A percentile compares a stretch with the other conserved stretches of the same genome.
Evolutionary conservation across 2,329 filamentous ascomycete genomes (phyloP).

Genomic region (Cryphonectria carpinicola): DNA sequence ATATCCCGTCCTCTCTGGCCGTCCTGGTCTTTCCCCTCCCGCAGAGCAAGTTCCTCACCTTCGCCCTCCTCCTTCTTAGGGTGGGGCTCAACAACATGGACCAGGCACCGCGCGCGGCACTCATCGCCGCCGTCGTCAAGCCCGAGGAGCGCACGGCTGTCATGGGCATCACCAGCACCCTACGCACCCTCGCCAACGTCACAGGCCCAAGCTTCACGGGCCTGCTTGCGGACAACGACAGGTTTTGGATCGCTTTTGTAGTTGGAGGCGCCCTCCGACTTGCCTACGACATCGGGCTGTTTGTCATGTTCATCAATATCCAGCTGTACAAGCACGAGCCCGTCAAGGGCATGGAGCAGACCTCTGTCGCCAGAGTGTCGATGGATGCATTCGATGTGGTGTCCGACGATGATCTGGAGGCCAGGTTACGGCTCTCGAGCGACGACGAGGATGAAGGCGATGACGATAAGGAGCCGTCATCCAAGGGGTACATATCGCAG

Average conservation of each 20-base stretch:
- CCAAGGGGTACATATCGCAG: neutral
- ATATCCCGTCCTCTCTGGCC: constrained; percentile 64
- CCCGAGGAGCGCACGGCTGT: constrained; percentile 69
- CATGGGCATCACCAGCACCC: constrained; percentile 68
- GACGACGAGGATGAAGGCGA: constrained; percentile 16
- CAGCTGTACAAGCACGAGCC: constrained; percentile 52
- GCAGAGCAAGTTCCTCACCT: constrained; percentile 52
- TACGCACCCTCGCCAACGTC: constrained; percentile 63
- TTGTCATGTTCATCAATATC: constrained; percentile 62
- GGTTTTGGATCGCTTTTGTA: constrained; percentile 67
- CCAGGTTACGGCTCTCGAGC: constrained; percentile 24
- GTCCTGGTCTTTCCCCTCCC: constrained; percentile 64
- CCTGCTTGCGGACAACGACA: constrained; percentile 52
- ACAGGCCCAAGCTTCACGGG: constrained; percentile 60
- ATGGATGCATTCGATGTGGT: constrained; percentile 22
- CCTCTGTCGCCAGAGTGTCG: constrained; percentile 11
- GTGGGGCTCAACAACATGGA: constrained; percentile 71
- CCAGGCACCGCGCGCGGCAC: constrained; percentile 67
- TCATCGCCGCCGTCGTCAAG: constrained; percentile 68
- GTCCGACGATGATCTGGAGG: constrained; percentile 19
- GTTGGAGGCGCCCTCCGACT: constrained; percentile 57
- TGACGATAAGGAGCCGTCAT: neutral
- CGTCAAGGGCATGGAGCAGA: constrained; percentile 7
- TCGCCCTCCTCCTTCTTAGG: constrained; percentile 60
- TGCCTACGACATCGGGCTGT: constrained; percentile 58